Base-by-base conservation (phyloP, 768 basidiomycete species). In the Holtermannia corniformis region DNA sequence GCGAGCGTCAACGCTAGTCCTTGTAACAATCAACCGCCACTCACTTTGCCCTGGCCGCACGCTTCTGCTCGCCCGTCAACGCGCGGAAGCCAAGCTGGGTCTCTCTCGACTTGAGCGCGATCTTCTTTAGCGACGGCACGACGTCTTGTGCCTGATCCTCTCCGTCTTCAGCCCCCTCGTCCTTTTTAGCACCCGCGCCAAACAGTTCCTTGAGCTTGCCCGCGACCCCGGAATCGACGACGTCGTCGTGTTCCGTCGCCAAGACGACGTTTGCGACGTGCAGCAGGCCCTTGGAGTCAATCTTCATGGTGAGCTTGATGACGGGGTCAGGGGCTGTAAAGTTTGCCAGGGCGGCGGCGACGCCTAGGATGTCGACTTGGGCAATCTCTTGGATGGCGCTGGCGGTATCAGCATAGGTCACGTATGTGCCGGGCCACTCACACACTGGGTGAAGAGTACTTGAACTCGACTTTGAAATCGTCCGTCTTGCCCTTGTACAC, bases 121-220 rank as follows among this genome's bases (percentile, higher is more conserved):
- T 82, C 3, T 84, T 86, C 55, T 81, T 80, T 52, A 44, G 40
- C 41, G 60, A 21, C 3, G 37, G 26, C 14, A 26, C 53, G 1
- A 41, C 49, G 10, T 49, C 47, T 27, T 48, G 27, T 20, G 47
- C 58, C 5, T 24, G 56, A 4, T 48, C 56, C 0, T 22, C 54
- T 3, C 52, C 55, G 0, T 57, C 55, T 10, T 57, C 56, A 16
- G 45, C 43, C n/a, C 62, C 62, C 47, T 72, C 62, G 37, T 73
- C 65, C 52, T 70, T 63, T 45, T 62, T 65, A n/a, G n/a, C n/a
- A 25, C 80, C 78, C 43, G 77, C 80, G 25, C 85, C 85, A 64
- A 96, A 93, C 55, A 99, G 73, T 41, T 82, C 83, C 75, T 92
- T 95, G 54, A 99, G 74, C 74, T 86, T 90, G 53, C 86, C 89